Conservation (phyloP, 148 eudicot genomes). For the Camellia granthamiana region DNA sequence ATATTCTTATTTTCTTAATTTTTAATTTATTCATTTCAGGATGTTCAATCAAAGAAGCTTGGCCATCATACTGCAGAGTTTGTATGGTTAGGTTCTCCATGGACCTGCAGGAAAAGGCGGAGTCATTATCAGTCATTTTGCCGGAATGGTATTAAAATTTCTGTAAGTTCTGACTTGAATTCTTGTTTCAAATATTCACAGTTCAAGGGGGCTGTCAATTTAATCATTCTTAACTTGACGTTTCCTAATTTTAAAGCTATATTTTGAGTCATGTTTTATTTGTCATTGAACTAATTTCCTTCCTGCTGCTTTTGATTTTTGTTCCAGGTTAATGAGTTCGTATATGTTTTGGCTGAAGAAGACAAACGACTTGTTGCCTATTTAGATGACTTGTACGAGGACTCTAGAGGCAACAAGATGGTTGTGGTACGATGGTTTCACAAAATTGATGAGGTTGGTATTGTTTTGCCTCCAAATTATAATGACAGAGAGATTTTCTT, state of each 20-base stretch:
- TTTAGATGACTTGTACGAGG: slow-evolving; percentile 88
- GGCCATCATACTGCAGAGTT: slow-evolving; percentile 33
- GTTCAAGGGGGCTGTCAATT: no score
- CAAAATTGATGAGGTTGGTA: slow-evolving; percentile 94
- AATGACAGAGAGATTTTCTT: slow-evolving; percentile 89
- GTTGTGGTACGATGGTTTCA: slow-evolving; percentile 98
- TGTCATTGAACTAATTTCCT: background rate
- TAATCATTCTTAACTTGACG: background rate
- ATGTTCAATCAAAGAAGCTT: slow-evolving; percentile 27
- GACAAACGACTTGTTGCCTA: slow-evolving; percentile 67
- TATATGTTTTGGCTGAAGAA: slow-evolving; percentile 80
- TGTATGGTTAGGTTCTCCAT: slow-evolving; percentile 64
- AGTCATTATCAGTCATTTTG: slow-evolving; percentile 59
- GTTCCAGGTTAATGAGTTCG: slow-evolving; percentile 68
- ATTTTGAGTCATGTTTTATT: background rate
- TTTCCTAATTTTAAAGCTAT: background rate
- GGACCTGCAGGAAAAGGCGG: slow-evolving; percentile 64
- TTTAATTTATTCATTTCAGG: slow-evolving; percentile 31
- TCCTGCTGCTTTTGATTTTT: background rate
- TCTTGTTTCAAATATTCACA: background rate
- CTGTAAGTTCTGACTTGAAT: slow-evolving; percentile 33
- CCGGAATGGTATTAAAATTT: slow-evolving; percentile 64
- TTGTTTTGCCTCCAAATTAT: slow-evolving; percentile 64
- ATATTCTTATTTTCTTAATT: background rate
- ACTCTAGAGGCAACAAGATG: slow-evolving; percentile 71